Conservation (phyloP, 192 early-diverging fungal genomes). For the Chytriomyces confervae region DNA sequence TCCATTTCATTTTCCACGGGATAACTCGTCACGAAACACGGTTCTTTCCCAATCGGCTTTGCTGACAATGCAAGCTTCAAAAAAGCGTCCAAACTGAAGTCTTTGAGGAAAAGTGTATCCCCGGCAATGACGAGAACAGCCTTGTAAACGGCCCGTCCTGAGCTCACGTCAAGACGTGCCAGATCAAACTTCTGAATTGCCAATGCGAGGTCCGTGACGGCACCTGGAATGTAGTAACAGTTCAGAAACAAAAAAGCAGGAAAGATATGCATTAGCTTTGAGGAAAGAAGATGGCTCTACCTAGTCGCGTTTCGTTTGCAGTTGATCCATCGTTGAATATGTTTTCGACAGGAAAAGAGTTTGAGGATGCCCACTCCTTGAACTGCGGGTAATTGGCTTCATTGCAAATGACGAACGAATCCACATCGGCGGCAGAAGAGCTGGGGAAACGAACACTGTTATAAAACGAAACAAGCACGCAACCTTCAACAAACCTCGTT, state of each 20-base stretch:
- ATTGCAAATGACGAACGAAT: slow-evolving; percentile 57
- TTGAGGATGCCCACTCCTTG: slow-evolving; percentile 46
- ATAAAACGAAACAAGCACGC: too few species aligned
- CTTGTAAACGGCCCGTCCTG: background rate
- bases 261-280: background rate
- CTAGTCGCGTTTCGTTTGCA: slow-evolving; percentile 58
- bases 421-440: background rate
- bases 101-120: slow-evolving; percentile 63
- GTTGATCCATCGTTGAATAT: slow-evolving; percentile 58
- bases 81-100: slow-evolving; percentile 57
- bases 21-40: slow-evolving; percentile 56
- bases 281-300: slow-evolving; percentile 18
- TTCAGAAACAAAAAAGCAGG: background rate
- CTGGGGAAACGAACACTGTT: background rate
- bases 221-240: slow-evolving; percentile 5
- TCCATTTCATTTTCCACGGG: slow-evolving; percentile 56
- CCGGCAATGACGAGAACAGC: slow-evolving; percentile 63
- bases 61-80: background rate
- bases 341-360: slow-evolving; percentile 41
- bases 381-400: slow-evolving; percentile 47
- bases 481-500: too few species aligned
- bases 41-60: background rate
- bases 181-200: slow-evolving; percentile 51
- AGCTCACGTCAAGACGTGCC: slow-evolving; percentile 13
- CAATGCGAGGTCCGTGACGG: slow-evolving; percentile 58